Evolutionary conservation across 768 basidiomycete species (phyloP), one percentile per base, ranked within the genome.

Genomic region (Suillus paluster): DNA sequence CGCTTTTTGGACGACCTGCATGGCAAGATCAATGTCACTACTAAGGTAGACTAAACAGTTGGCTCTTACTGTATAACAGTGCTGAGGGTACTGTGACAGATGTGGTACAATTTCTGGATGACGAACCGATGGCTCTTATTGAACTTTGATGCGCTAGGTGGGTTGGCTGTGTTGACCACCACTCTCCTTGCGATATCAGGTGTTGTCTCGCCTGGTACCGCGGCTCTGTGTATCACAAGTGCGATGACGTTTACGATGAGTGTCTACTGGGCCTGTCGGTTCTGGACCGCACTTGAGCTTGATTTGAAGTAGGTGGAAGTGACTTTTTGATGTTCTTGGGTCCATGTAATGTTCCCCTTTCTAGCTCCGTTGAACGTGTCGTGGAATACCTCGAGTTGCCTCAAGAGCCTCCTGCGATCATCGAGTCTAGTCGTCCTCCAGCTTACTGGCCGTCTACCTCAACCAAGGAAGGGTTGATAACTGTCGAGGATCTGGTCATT

Each of bases 91-190:
- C 17, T 9, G 23, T 61, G 34, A 33, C 48, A 87, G 88, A 90
- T 92, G 90, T 92, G 88, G 89, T 92, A 93, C 70, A 83, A 78
- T 15, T 91, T 91, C 75, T 94, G 94, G 94, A 94, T 95, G 92
- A 88, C 86, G 10, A 94, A 92, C 66, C 80, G 94, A 55, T 94
- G 91, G 92, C 80, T 97, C 3, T 76, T 95, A 39, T 74, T 96
- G 60, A 87, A 91, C 64, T 96, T 94, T 70, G 95, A 97, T 72
- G 66, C 79, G 1, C 83, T 96, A 11, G 92, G 93, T 33, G 90
- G 85, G 33, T 60, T 88, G 21, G 85, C 88, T 1, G 89, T 95
- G 9, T 78, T 95, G 27, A 78, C 87, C 21, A 95, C 94, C 0
- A 90, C 88, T 1, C 66, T 95, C 39, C 88, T 97, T 66, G 85